Evolutionary conservation across 805 yeast species (phyloP), one percentile per base, ranked within the genome.

Genomic region (Zygotorulaspora danielsina): DNA sequence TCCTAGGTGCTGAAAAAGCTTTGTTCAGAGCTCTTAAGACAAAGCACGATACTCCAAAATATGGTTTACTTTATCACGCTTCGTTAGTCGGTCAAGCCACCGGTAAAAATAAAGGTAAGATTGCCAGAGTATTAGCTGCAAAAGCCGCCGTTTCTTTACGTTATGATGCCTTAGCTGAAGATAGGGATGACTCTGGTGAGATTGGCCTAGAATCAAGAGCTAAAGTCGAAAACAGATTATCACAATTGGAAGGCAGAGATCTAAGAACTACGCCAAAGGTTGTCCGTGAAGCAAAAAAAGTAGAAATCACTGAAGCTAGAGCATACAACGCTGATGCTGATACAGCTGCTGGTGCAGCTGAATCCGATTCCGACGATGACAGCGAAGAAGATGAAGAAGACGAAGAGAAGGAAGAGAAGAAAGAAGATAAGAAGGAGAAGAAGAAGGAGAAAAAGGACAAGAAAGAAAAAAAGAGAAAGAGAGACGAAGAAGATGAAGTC

Each of bases 1-100:
- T 93, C 53, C 76, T 93, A 64, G 98, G 98, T 67, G 97, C 98
- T 50, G 98, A 93, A 73, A 93, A 93, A 78, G 98, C 98, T 30
- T 75, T 93, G 46, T 93, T 93, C 78, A 83, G 98, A 73, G 98
- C 98, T 48, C 79, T 93, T 61, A 93, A 93, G 76, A 93, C 98
- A 44, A 93, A 93, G 70, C 96, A 89, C 59, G 96, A 93, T 67
- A 93, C 98, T 47, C 98, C 98, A 63, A 93, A 93, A 69, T 93
- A 93, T 63, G 98, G 98, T 73, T 74, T 93, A 58, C 75, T 93
- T 54, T 93, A 93, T 74, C 97, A 93, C 65, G 96, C 97, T 42
- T 86, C 96, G 20, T 75, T 93, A 50, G 94, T 93, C 53, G 98
- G 98, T 51, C 96, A 90, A 75, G 98, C 98, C 43, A 76, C 95